A percentile compares a stretch with the other conserved stretches of the same genome.
Evolutionary conservation across 2,329 filamentous ascomycete genomes (phyloP).

Genomic region (Aspergillus ustus): DNA sequence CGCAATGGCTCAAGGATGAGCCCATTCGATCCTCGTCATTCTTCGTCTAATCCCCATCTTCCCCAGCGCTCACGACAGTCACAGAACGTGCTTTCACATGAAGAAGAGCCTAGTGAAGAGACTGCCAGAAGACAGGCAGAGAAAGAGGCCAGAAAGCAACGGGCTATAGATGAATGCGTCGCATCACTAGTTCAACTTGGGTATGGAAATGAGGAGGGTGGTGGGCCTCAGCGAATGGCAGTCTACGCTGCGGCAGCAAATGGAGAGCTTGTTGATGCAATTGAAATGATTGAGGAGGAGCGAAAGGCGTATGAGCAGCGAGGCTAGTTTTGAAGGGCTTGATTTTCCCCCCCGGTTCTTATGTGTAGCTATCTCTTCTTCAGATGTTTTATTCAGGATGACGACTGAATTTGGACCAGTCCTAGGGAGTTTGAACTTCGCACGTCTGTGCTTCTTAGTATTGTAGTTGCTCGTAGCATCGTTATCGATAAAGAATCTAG

Average conservation of each 20-base stretch:
- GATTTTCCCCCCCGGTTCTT: not conserved
- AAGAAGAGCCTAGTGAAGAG: not conserved
- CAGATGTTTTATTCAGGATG: not conserved
- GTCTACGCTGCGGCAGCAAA: conserved; percentile 52
- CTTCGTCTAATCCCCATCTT: conserved; percentile 6
- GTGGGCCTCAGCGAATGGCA: conserved; percentile 44
- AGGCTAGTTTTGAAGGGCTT: not conserved
- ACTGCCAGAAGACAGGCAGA: not conserved
- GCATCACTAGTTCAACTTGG: conserved; percentile 45
- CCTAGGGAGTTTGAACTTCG: not conserved
- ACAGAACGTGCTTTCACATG: not conserved
- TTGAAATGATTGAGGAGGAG: conserved; percentile 58
- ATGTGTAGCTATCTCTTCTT: not conserved
- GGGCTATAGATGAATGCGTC: conserved; percentile 43
- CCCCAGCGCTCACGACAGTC: not conserved
- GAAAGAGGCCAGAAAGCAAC: not conserved
- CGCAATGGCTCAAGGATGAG: conserved; percentile 13
- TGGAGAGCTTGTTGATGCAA: conserved; percentile 49
- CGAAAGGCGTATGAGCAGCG: conserved; percentile 46
- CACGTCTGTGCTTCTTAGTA: too few species aligned
- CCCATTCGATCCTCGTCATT: not conserved
- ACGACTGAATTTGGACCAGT: not conserved
- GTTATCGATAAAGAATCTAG: not conserved
- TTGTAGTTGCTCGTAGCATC: not conserved
- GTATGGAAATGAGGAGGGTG: conserved; percentile 42